Evolutionary conservation across 768 basidiomycete species (phyloP).

Genomic region (Lentinula boryana): DNA sequence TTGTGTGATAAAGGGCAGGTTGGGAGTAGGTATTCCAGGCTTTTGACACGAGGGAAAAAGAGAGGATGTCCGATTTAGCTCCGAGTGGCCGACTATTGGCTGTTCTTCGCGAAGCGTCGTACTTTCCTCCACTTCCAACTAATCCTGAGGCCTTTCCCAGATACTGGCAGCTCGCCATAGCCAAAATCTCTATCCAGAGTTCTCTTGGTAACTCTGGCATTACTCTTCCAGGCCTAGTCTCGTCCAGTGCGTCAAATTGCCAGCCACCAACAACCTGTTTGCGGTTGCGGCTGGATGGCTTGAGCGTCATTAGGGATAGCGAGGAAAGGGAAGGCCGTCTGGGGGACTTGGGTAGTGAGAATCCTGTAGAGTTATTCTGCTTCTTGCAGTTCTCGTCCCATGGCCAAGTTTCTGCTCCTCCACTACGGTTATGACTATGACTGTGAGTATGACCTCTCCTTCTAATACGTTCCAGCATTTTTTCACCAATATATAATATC

Average conservation of each 20-base stretch:
- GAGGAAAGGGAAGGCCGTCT: neutral
- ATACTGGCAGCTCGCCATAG: neutral
- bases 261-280: neutral
- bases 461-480: neutral
- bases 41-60: conserved; percentile 1
- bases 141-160: neutral
- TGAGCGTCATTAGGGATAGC: neutral
- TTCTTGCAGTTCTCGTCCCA: neutral
- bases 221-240: conserved; percentile 1
- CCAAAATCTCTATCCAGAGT: conserved; percentile 3
- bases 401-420: neutral
- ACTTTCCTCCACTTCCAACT: neutral
- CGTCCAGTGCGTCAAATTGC: conserved; percentile 4
- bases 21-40: conserved; percentile 5
- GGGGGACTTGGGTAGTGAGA: neutral
- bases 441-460: neutral
- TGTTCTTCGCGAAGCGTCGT: neutral
- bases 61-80: neutral
- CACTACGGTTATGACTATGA: neutral
- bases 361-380: neutral
- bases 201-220: conserved; percentile 1
- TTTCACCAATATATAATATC: neutral
- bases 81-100: neutral
- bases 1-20: neutral
- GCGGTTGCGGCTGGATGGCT: neutral